A percentile compares a stretch with the other conserved stretches of the same genome.
Conservation (phyloP, 2,329 filamentous ascomycete genomes). For the Fusarium poae region DNA sequence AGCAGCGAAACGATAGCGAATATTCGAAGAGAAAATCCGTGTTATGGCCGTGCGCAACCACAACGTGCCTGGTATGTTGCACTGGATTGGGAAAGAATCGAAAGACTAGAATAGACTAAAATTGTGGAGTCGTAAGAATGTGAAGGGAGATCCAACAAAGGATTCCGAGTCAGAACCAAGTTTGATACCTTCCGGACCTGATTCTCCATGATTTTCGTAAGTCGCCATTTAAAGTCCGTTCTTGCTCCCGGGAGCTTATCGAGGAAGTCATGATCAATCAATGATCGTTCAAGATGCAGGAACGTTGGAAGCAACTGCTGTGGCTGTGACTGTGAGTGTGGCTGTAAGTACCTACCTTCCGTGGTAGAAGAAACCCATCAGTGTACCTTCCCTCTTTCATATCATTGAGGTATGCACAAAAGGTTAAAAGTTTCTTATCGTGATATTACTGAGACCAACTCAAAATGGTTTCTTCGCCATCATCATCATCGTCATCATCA, state of each 20-base stretch:
- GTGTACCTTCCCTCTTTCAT: neutral
- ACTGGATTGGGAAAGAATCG: slow-evolving; percentile 10
- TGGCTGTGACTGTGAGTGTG: neutral
- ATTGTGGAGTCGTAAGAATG: slow-evolving; percentile 27
- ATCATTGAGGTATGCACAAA: neutral
- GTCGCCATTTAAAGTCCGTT: slow-evolving; percentile 1
- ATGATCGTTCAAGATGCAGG: slow-evolving; percentile 7
- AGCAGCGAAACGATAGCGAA: slow-evolving; percentile 31
- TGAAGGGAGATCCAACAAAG: neutral
- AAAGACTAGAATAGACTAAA: slow-evolving; percentile 24
- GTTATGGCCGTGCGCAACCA: slow-evolving; percentile 24
- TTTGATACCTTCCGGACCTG: slow-evolving; percentile 15
- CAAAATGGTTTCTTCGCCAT: neutral
- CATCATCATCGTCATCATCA: neutral
- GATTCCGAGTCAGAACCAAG: slow-evolving; percentile 1
- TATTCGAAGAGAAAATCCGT: slow-evolving; percentile 18
- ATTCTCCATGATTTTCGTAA: slow-evolving; percentile 2
- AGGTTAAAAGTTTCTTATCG: neutral
- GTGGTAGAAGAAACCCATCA: neutral
- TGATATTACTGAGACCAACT: neutral
- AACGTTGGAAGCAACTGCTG: slow-evolving; percentile 8
- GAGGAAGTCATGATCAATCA: neutral
- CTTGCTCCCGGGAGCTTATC: neutral
- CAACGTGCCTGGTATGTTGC: slow-evolving; percentile 16
- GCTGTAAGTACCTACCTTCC: neutral